Percentiles rank a stretch among this genome's conserved stretches.
phyloP scores from a whole-genome alignment of 2,329 filamentous ascomycete genomes.

The Colletotrichum spaethianum region DNA sequence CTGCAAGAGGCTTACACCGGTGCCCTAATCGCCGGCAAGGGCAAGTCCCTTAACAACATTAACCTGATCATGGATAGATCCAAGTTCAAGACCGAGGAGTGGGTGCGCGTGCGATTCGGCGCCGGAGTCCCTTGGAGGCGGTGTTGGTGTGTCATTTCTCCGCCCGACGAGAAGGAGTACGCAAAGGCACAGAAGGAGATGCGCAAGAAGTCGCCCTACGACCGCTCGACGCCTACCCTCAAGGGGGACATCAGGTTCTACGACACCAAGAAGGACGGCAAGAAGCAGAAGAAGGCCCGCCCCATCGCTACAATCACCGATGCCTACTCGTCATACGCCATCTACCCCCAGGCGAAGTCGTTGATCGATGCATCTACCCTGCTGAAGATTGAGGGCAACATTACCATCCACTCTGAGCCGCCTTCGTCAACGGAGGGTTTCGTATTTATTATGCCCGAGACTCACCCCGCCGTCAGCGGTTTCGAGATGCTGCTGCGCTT shows the following conservation, averaged over 20 bases:
- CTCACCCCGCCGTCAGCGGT: constrained; percentile 89
- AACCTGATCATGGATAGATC: constrained; percentile 88
- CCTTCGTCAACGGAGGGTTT: constrained; percentile 90
- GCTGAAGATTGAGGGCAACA: constrained; percentile 92
- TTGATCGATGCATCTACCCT: constrained; percentile 95
- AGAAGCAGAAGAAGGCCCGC: constrained; percentile 90
- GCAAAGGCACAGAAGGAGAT: constrained; percentile 86
- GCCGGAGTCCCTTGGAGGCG: constrained; percentile 96
- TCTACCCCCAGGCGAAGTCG: constrained; percentile 95
- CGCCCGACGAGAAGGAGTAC: constrained; percentile 93
- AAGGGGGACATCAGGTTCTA: constrained; percentile 97
- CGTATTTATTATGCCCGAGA: constrained; percentile 97
- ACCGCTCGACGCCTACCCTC: constrained; percentile 76
- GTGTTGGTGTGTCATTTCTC: constrained; percentile 95
- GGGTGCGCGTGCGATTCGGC: constrained; percentile 95
- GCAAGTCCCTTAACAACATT: constrained; percentile 90
- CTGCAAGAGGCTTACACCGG: constrained; percentile 98
- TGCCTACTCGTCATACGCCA: constrained; percentile 92
- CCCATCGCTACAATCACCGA: constrained; percentile 94
- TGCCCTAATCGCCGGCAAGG: constrained; percentile 94
- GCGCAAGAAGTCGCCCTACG: constrained; percentile 88
- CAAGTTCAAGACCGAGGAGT: constrained; percentile 85
- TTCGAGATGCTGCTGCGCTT: constrained; percentile 97
- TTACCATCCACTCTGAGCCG: constrained; percentile 87
- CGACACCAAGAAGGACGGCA: constrained; percentile 79